Evolutionary conservation across 164 flowering plant genomes (phyloP), one percentile per base, ranked within the genome.

Genomic region (Chimonanthus salicifolius): DNA sequence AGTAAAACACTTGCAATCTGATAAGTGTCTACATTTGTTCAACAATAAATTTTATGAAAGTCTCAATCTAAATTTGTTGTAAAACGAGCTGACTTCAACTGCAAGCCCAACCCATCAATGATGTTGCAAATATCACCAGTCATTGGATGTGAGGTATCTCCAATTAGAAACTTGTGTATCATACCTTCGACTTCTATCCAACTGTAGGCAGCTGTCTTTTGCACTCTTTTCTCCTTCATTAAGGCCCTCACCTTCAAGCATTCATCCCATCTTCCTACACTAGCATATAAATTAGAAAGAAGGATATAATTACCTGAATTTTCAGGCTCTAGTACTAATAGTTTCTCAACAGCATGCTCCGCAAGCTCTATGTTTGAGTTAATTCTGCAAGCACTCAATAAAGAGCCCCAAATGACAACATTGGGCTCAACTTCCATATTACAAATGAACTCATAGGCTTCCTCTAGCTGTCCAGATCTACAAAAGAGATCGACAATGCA

Each of bases 291-390:
- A 72, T 84, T 84, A 6, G 82, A 78, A 8, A 86, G 79, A 47
- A 84, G 83, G 15, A 84, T 85, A 81, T 83, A 86, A 58, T 83
- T 86, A 44, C 83, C 85, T 6, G 89, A 84, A 62, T 86, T 86
- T 45, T 83, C 84, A 3, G 86, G 89, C 71, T 86, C 89, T 75
- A 84, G 72, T 65, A 66, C 58, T 3, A 82, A 69, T 58, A 84
- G 64, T 58, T 82, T 82, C 75, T 78, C 70, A 7, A 72, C 75
- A 21, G 83, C 72, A 8, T 65, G 69, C 78, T 83, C 89, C 1
- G 84, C 89, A 58, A 86, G 81, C 44, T 82, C 84, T 50, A 78
- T 72, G 72, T 84, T 78, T 64, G 60, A 67, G 66, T 75, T 74
- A n/a, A 67, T 79, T 71, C 85, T 83, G 8, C 82, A 83, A 67